Evolutionary conservation across 352 stramenopile species (phyloP).

Genomic region (Phytophthora multivora): DNA sequence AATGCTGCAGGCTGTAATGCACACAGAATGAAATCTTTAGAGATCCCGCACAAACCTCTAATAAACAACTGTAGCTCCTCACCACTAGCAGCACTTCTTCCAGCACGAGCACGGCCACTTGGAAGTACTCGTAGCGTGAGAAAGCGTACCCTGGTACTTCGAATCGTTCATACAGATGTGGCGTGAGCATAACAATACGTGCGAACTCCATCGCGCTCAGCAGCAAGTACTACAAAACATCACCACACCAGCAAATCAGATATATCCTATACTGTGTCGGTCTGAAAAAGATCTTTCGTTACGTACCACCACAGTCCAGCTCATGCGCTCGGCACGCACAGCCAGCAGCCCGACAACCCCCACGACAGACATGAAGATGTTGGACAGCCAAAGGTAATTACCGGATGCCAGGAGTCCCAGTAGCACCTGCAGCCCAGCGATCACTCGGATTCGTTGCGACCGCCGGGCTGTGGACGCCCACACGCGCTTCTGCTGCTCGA

Average conservation of each 20-base stretch:
- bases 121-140: conserved; percentile 74
- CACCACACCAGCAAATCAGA: conserved; percentile 23
- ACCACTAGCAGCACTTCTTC: conserved; percentile 78
- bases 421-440: conserved; percentile 64
- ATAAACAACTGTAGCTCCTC: conserved; percentile 12
- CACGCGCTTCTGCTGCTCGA: conserved; percentile 80
- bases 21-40: neutral
- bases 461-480: conserved; percentile 67
- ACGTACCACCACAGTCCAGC: conserved; percentile 78
- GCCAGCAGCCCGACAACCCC: conserved; percentile 68
- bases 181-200: conserved; percentile 69
- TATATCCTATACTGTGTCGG: neutral
- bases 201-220: conserved; percentile 75
- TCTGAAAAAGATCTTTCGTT: neutral
- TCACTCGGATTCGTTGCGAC: conserved; percentile 68
- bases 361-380: conserved; percentile 76
- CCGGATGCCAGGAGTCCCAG: conserved; percentile 59
- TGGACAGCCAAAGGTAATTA: conserved; percentile 81
- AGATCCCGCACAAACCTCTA: neutral
- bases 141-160: conserved; percentile 61
- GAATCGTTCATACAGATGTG: conserved; percentile 67
- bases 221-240: conserved; percentile 57
- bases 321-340: conserved; percentile 78
- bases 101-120: conserved; percentile 64
- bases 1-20: conserved; percentile 60